Evolutionary conservation across 148 eudicot genomes (phyloP), one percentile per base, ranked within the genome.

Genomic region (Silene conica): DNA sequence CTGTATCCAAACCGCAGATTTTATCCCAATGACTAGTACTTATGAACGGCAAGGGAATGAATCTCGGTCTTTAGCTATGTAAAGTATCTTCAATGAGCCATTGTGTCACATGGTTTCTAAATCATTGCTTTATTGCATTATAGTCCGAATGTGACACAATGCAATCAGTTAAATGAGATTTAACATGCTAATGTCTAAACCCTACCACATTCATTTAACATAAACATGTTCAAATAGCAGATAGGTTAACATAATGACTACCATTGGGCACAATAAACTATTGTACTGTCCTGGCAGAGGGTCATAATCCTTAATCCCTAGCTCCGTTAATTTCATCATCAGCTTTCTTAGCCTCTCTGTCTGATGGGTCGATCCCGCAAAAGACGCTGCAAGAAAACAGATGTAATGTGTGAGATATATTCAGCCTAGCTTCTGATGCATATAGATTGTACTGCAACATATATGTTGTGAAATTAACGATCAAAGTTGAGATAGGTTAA

Each of bases 281-380:
- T 68, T n/a, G n/a, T n/a, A 62, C 75, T 91, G 93, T 65, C 96
- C 96, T 12, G 89, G 86, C 48, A 23, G 67, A 74, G 81, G 81
- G 0, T 56, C 63, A 73, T 66, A 59, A 73, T 76, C 78, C 69
- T 75, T 81, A 74, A 91, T 84, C 34, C 89, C 88, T 63, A 89
- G 50, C 70, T 79, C 81, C 64, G 63, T 70, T 84, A 91, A 79
- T 80, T 84, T 87, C 79, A 77, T 67, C 68, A 69, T 75, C 79
- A 91, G 60, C 26, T 63, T 38, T 31, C 16, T 34, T 60, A 87
- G 57, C 67, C 65, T 77, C 6, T 31, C 21, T 8, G 74, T 21
- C 67, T 45, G 61, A 22, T 11, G 71, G 11, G 70, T 16, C 6
- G 83, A 67, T 45, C 74, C 78, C 69, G 84, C 91, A 43, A 79